phyloP scores from a whole-genome alignment of 2,329 filamentous ascomycete species.

The Hansfordia pulvinata region DNA sequence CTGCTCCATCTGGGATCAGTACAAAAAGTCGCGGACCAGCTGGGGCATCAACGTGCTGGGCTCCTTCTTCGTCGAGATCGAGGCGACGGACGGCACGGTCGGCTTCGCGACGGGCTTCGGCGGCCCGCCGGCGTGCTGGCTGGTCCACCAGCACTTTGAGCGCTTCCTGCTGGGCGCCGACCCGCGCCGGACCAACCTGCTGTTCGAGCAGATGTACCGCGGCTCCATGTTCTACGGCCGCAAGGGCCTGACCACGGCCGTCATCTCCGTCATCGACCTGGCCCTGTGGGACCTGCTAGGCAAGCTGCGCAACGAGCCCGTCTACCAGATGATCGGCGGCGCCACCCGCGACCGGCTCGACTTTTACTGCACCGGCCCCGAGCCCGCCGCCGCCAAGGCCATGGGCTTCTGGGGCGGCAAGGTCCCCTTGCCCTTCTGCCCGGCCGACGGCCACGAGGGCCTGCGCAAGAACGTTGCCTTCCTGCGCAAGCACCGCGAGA shows the following conservation, averaged over 20 bases:
- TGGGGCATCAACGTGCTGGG: constrained; percentile 95
- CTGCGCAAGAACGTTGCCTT: constrained; percentile 85
- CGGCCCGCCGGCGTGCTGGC: constrained; percentile 86
- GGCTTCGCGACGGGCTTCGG: constrained; percentile 92
- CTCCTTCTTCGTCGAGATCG: constrained; percentile 82
- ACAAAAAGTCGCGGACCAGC: constrained; percentile 74
- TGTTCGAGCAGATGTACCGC: constrained; percentile 96
- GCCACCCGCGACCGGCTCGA: constrained; percentile 71
- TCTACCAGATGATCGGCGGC: constrained; percentile 88
- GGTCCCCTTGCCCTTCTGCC: constrained; percentile 78
- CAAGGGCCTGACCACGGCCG: constrained; percentile 78
- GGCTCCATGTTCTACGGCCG: constrained; percentile 93
- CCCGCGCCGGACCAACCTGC: constrained; percentile 76
- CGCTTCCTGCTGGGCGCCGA: constrained; percentile 82
- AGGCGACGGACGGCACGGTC: constrained; percentile 80
- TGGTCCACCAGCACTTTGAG: constrained; percentile 86
- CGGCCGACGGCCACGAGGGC: constrained; percentile 72
- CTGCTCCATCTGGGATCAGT: constrained; percentile 80
- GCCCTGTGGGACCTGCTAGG: constrained; percentile 87
- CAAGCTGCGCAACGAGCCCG: constrained; percentile 82
- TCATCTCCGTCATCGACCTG: constrained; percentile 89
- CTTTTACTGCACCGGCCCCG: constrained; percentile 92
- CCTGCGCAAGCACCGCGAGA: constrained; percentile 69
- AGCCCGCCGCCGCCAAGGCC: constrained; percentile 63
- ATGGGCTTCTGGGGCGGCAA: constrained; percentile 91